Evolutionary conservation across 1,139 yeast species (phyloP).

Genomic region (Lodderomyces parapsilosis): DNA sequence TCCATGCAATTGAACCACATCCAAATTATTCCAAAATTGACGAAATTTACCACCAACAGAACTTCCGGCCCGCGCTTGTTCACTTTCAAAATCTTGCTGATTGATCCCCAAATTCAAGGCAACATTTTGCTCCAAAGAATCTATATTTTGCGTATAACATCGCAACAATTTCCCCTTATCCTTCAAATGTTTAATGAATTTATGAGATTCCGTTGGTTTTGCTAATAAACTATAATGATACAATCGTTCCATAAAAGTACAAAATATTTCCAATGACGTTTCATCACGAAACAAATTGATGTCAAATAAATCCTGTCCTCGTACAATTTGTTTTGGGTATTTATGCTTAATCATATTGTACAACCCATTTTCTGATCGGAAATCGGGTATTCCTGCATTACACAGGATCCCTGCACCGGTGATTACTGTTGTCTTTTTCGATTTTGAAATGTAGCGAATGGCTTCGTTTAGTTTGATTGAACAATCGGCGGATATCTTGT

Average conservation of each 20-base stretch:
- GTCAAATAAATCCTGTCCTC: constrained; percentile 91
- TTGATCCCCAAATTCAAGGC: constrained; percentile 47
- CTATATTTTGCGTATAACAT: constrained; percentile 83
- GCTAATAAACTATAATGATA: constrained; percentile 65
- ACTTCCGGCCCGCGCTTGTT: constrained; percentile 11
- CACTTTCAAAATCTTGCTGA: constrained; percentile 26
- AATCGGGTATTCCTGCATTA: constrained; percentile 96
- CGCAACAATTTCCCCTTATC: constrained; percentile 68
- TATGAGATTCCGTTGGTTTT: constrained; percentile 80
- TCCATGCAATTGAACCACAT: constrained; percentile 90
- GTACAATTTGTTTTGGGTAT: constrained; percentile 60
- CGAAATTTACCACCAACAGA: constrained; percentile 21
- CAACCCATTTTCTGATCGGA: constrained; percentile 79
- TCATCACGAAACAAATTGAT: constrained; percentile 73
- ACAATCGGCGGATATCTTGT: constrained; percentile 10
- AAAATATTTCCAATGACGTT: constrained; percentile 63
- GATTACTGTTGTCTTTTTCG: constrained; percentile 55
- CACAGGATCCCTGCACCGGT: constrained; percentile 97
- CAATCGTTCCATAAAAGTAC: constrained; percentile 76
- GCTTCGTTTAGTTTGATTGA: constrained; percentile 37
- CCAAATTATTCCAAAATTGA: constrained; percentile 58
- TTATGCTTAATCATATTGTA: constrained; percentile 70
- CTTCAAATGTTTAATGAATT: constrained; percentile 65
- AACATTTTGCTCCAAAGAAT: constrained; percentile 39
- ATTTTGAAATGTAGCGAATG: constrained; percentile 42